phyloP scores from a whole-genome alignment of 2,329 filamentous ascomycete genomes.

The Domatiomyces globalis region DNA sequence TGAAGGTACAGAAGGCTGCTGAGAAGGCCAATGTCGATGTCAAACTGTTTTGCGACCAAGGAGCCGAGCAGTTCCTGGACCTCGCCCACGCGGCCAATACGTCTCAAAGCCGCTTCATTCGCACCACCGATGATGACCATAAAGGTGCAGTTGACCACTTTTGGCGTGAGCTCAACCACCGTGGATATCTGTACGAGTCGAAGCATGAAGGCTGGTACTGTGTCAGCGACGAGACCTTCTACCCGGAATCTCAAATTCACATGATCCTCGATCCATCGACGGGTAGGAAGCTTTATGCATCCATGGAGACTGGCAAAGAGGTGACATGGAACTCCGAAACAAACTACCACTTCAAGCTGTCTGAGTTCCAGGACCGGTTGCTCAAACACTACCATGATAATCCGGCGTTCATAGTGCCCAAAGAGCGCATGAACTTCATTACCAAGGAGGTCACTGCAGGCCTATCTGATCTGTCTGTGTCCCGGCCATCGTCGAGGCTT shows the following conservation, averaged over 20 bases:
- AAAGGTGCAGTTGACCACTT: slow-evolving; percentile 75
- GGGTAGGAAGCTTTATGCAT: slow-evolving; percentile 66
- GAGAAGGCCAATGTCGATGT: slow-evolving; percentile 54
- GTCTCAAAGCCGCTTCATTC: slow-evolving; percentile 73
- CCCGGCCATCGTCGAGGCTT: slow-evolving; percentile 61
- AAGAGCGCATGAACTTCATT: slow-evolving; percentile 60
- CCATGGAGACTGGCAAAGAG: slow-evolving; percentile 74
- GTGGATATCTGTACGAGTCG: slow-evolving; percentile 65
- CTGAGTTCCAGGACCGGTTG: slow-evolving; percentile 62
- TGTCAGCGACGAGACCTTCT: slow-evolving; percentile 92
- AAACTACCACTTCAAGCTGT: slow-evolving; percentile 91
- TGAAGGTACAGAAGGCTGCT: slow-evolving; percentile 90
- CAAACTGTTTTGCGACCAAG: slow-evolving; percentile 77
- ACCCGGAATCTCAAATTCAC: slow-evolving; percentile 62
- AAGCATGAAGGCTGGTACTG: slow-evolving; percentile 95
- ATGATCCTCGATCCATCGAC: slow-evolving; percentile 63
- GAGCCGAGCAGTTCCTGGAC: slow-evolving; percentile 45
- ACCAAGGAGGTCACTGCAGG: slow-evolving; percentile 61
- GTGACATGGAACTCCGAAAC: slow-evolving; percentile 89
- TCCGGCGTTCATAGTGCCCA: slow-evolving; percentile 62
- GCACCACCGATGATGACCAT: slow-evolving; percentile 76
- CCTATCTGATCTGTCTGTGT: slow-evolving; percentile 78
- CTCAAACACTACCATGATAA: slow-evolving; percentile 68
- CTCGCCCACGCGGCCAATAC: slow-evolving; percentile 58
- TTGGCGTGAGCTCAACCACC: slow-evolving; percentile 66